A percentile compares a stretch with the other conserved stretches of the same genome.
phyloP scores from a whole-genome alignment of 2,329 filamentous ascomycete species.

The Ploettnerulaceae sp. region DNA sequence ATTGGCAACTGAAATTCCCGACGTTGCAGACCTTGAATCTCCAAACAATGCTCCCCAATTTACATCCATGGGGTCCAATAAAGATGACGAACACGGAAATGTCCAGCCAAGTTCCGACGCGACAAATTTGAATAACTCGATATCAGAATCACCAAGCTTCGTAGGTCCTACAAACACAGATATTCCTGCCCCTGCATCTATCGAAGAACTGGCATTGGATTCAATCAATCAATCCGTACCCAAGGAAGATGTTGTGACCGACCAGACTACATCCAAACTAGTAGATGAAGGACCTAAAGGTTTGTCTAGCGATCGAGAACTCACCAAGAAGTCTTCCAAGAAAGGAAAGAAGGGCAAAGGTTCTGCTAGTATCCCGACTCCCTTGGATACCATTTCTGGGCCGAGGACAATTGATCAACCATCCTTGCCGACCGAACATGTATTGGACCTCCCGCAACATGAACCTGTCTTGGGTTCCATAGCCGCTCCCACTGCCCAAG shows the following conservation, averaged over 20 bases:
- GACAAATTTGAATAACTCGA: too few relatives aligned
- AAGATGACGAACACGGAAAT: too few relatives aligned
- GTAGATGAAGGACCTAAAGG: conserved; percentile 4
- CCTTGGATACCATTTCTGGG: conserved; percentile 7
- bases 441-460: neutral
- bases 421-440: neutral
- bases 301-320: conserved; percentile 13
- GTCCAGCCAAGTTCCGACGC: neutral
- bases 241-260: neutral
- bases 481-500: neutral
- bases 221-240: neutral
- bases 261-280: conserved; percentile 1
- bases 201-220: too few relatives aligned
- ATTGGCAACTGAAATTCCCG: too few relatives aligned
- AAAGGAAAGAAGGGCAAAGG: conserved; percentile 14
- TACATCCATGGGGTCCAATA: too few relatives aligned
- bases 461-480: neutral
- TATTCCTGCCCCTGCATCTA: too few relatives aligned
- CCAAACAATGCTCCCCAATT: too few relatives aligned
- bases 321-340: conserved; percentile 11
- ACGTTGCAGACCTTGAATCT: too few relatives aligned
- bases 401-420: neutral
- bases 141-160: too few relatives aligned
- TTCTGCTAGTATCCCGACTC: neutral
- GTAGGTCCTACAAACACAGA: too few relatives aligned